phyloP scores from a whole-genome alignment of 2,329 filamentous ascomycete species.

The Microcyclosporella mali region DNA sequence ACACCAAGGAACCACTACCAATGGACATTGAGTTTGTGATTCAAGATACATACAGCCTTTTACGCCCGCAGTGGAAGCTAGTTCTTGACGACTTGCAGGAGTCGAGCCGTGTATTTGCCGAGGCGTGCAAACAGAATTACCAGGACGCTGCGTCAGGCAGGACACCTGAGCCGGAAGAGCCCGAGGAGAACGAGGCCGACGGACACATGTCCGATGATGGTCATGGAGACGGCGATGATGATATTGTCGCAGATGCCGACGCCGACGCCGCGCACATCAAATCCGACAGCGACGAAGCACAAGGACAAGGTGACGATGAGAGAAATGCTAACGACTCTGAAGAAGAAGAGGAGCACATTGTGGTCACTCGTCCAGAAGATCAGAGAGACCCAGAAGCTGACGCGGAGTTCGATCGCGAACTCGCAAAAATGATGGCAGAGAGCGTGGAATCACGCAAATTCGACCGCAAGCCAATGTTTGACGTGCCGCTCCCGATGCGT shows the following conservation, averaged over 20 bases:
- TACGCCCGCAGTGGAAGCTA: constrained; percentile 89
- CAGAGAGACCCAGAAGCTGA: constrained; percentile 88
- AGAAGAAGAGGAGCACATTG: constrained; percentile 70
- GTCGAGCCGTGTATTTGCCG: constrained; percentile 73
- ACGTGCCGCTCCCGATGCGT: constrained; percentile 93
- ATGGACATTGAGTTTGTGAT: constrained; percentile 98
- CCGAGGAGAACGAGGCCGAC: constrained; percentile 34
- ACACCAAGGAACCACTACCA: constrained; percentile 79
- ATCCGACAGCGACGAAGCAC: constrained; percentile 49
- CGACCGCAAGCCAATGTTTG: constrained; percentile 88
- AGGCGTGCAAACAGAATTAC: constrained; percentile 85
- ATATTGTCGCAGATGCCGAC: constrained; percentile 54
- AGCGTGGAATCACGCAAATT: constrained; percentile 94
- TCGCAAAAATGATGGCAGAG: constrained; percentile 97
- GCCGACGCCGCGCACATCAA: constrained; percentile 41
- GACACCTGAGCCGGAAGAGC: constrained; percentile 62
- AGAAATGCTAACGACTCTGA: constrained; percentile 52
- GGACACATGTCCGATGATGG: constrained; percentile 66
- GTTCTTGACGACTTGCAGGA: constrained; percentile 68
- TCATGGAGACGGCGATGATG: constrained; percentile 58
- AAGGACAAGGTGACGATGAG: constrained; percentile 37
- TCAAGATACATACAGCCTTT: constrained; percentile 80
- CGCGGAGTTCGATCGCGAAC: constrained; percentile 95
- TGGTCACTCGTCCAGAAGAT: constrained; percentile 86
- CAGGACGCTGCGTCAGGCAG: constrained; percentile 70